phyloP scores from a whole-genome alignment of 306 rosid species.

The Biancaea sappan region DNA sequence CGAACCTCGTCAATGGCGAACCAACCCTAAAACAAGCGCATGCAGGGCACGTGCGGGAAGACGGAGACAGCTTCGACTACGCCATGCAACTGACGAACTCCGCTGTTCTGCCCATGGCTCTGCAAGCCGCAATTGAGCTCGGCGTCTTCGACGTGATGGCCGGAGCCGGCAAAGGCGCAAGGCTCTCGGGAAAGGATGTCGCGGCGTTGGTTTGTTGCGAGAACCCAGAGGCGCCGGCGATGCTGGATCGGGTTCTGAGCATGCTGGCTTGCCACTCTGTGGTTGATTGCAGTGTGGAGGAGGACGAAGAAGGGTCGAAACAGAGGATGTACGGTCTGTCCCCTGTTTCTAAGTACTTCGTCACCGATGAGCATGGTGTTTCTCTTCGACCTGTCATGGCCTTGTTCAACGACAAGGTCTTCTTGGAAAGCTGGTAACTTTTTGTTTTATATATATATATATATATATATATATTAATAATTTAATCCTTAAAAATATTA shows the following conservation, averaged over 20 bases:
- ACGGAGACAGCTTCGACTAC: background rate
- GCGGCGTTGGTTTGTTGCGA: constrained; percentile 31
- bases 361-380: constrained; percentile 44
- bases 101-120: constrained; percentile 37
- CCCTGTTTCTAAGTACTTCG: constrained; percentile 46
- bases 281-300: constrained; percentile 34
- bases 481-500: too few species aligned
- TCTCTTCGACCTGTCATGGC: constrained; percentile 35
- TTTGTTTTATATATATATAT: too few species aligned
- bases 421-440: constrained; percentile 47
- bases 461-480: too few species aligned
- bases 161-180: constrained; percentile 37
- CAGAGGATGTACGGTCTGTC: constrained; percentile 43
- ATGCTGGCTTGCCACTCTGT: constrained; percentile 53
- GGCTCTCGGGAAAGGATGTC: constrained; percentile 43
- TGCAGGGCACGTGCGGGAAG: background rate
- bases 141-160: constrained; percentile 58
- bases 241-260: constrained; percentile 59
- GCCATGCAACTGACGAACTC: constrained; percentile 43
- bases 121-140: constrained; percentile 47
- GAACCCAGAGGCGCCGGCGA: constrained; percentile 45
- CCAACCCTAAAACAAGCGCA: background rate
- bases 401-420: constrained; percentile 40
- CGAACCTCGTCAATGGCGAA: background rate
- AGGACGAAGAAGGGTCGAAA: background rate